Evolutionary conservation across 129 eudicot species (phyloP), one percentile per base, ranked within the genome.

Genomic region (Artemisia tridentata): DNA sequence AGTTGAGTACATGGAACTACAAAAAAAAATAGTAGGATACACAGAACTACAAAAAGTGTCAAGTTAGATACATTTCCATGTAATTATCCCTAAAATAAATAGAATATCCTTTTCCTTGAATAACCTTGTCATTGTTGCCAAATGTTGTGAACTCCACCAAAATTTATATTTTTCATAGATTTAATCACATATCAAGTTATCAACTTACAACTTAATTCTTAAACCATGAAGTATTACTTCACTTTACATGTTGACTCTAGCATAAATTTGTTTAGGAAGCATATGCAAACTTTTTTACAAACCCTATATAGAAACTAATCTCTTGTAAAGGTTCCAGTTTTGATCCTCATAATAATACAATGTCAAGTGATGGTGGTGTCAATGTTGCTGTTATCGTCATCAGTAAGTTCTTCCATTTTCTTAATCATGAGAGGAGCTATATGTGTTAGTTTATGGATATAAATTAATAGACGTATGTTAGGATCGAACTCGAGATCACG

Each of bases 121-220:
- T 51, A 3, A 51, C 56, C 56, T 60, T 60, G 65, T 13, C 65
- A 21, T 60, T 60, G 45, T 60, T 47, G 4, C 43, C 19, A 23
- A 3, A 11, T 60, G 65, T 27, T 60, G 65, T 25, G 45, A 60
- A 60, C 45, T 60, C 17, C 65, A 60, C 45, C 43, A 60, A 11
- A 29, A n/a, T 3, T 25, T 25, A 1, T 29, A 51, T 11, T 15
- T 3, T 12, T n/a, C 2, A 23, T 25, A 27, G 46, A 34, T 34
- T 16, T 51, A 27, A 3, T 61, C n/a, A 12, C 23, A 23, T 23
- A 2, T 23, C 7, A 31, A 10, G 9, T 16, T 19, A 60, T 12
- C 41, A 13, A 34, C 45, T 38, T 61, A 61, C 68, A 63, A 63
- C 11, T 63, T n/a, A n/a, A n/a, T n/a, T n/a, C 67, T 63, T 14